Percentiles rank a stretch among this genome's conserved stretches.
Conservation (phyloP, 805 yeast species). For the Spencermartinsiella europaea region DNA sequence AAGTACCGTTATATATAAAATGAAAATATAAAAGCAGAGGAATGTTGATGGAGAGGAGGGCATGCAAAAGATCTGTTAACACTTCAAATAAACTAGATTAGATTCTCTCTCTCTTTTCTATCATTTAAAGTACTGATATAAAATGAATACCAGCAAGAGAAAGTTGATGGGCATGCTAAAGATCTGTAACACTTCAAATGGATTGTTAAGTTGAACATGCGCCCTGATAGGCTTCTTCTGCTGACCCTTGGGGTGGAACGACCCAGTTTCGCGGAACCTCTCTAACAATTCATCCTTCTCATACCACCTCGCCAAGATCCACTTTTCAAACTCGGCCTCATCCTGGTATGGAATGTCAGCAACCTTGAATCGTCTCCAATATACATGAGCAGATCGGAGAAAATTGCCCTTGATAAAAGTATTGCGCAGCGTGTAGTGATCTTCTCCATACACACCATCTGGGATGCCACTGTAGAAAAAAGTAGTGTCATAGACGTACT, state of each 20-base stretch:
- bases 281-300: slow-evolving; percentile 72
- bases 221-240: slow-evolving; percentile 4
- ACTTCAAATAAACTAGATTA: too few relatives aligned
- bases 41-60: too few relatives aligned
- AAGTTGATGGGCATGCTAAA: slow-evolving; percentile 31
- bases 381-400: slow-evolving; percentile 61
- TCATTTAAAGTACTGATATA: background rate
- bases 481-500: slow-evolving; percentile 71
- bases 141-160: slow-evolving; percentile 14
- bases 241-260: slow-evolving; percentile 24
- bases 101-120: too few relatives aligned
- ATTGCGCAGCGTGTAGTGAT: slow-evolving; percentile 56
- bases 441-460: slow-evolving; percentile 66
- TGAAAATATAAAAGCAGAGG: too few relatives aligned
- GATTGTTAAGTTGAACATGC: slow-evolving; percentile 23
- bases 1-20: too few relatives aligned
- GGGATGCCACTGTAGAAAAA: slow-evolving; percentile 73
- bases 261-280: slow-evolving; percentile 51
- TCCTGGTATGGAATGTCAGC: slow-evolving; percentile 60
- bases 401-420: slow-evolving; percentile 66
- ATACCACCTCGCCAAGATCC: slow-evolving; percentile 72
- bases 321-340: slow-evolving; percentile 55
- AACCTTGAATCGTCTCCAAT: slow-evolving; percentile 54
- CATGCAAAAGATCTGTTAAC: too few relatives aligned
- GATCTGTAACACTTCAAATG: slow-evolving; percentile 30